These are phyloP conservation scores for Diospyros lotus DNA, from an alignment of 148 eudicot genomes.

Conservation along the genomic window DNA sequence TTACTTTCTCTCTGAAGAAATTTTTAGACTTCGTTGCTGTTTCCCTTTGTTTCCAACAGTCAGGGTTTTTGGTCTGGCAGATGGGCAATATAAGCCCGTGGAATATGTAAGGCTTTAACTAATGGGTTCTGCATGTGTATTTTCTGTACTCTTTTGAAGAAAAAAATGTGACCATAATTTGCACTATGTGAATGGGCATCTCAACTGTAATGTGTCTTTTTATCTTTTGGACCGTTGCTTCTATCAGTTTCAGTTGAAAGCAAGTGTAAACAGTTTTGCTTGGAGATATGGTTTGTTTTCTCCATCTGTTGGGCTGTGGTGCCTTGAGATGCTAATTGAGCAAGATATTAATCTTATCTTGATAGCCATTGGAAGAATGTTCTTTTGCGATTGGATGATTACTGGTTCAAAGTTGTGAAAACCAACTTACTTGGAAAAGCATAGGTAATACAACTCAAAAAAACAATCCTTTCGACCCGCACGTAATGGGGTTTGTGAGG, in stretches of 20 bases:
- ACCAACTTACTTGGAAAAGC: too few species aligned
- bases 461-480: too few species aligned
- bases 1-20: constrained; percentile 5
- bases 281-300: not conserved
- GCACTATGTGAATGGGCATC: not conserved
- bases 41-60: constrained; percentile 4
- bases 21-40: not conserved
- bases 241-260: not conserved
- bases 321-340: too few species aligned
- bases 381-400: too few species aligned
- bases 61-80: constrained; percentile 24
- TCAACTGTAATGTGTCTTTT: not conserved
- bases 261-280: not conserved
- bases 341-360: too few species aligned
- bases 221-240: not conserved
- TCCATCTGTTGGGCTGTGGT: too few species aligned
- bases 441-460: too few species aligned
- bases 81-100: constrained; percentile 9
- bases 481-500: too few species aligned
- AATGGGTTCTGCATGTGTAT: not conserved
- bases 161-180: not conserved
- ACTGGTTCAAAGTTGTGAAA: too few species aligned
- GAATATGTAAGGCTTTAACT: constrained; percentile 7
- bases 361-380: too few species aligned
- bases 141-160: not conserved